Evolutionary conservation across 1,284 basidiomycete genomes (phyloP).

Genomic region (Puccinia novopanici): DNA sequence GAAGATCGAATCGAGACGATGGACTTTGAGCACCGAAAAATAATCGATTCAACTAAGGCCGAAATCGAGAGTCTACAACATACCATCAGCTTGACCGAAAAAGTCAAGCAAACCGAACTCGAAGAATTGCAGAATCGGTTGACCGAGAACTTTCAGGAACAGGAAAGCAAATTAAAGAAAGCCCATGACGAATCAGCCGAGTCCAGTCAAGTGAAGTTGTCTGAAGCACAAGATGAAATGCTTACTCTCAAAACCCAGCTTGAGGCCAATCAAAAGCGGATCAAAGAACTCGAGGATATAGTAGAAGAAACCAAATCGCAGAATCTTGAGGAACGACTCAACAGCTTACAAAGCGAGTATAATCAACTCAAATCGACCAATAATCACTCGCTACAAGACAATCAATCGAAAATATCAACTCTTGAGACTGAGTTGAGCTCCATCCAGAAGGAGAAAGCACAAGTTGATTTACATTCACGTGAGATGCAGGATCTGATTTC

Average conservation of each 20-base stretch:
- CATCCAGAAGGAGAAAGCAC: constrained; percentile 5
- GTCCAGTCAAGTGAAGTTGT: constrained; percentile 11
- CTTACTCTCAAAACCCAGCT: constrained; percentile 2
- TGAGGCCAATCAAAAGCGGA: constrained; percentile 11
- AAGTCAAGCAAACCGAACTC: constrained; percentile 10
- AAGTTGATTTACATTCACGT: not conserved
- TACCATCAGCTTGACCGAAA: not conserved
- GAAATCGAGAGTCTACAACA: constrained; percentile 24
- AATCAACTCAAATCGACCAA: constrained; percentile 18
- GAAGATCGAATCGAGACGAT: constrained; percentile 37
- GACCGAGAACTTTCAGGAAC: not conserved
- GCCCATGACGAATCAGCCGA: constrained; percentile 14
- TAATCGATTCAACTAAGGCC: not conserved
- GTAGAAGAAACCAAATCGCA: constrained; percentile 17
- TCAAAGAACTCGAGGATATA: not conserved
- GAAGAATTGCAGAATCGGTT: not conserved
- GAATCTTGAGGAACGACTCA: constrained; percentile 7
- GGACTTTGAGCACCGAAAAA: constrained; percentile 11
- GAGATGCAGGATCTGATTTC: constrained; percentile 18
- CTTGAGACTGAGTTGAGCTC: constrained; percentile 14
- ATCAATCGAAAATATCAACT: constrained; percentile 2
- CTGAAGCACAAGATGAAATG: not conserved
- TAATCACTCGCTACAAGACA: not conserved
- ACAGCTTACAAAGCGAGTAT: constrained; percentile 5
- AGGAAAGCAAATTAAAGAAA: constrained; percentile 21